Evolutionary conservation across 164 flowering plant species (phyloP).

Genomic region (Macadamia tetraphylla): DNA sequence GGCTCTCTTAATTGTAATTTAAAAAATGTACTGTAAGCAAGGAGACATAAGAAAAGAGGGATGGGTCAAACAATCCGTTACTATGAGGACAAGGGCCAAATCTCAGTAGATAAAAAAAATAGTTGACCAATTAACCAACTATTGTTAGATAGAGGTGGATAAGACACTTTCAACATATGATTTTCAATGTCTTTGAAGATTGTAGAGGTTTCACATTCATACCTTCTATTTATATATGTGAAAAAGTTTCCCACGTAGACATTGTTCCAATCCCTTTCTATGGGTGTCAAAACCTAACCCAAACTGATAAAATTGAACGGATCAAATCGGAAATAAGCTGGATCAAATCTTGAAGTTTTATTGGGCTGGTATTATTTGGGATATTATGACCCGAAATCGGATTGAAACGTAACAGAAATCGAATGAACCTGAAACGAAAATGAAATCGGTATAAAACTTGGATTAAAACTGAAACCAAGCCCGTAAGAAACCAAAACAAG

Average conservation of each 20-base stretch:
- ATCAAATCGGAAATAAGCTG: not conserved
- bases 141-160: slow-evolving; percentile 10
- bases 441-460: too few species aligned
- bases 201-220: not conserved
- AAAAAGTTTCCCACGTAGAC: too few species aligned
- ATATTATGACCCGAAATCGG: too few species aligned
- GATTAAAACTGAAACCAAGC: too few species aligned
- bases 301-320: not conserved
- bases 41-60: too few species aligned
- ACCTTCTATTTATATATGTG: not conserved
- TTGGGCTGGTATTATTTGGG: too few species aligned
- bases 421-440: too few species aligned
- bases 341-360: not conserved
- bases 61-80: not conserved
- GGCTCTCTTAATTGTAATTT: slow-evolving; percentile 2
- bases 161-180: slow-evolving; percentile 1
- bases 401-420: too few species aligned
- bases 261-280: too few species aligned
- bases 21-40: not conserved
- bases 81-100: not conserved
- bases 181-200: not conserved
- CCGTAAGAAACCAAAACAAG: too few species aligned
- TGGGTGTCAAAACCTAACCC: too few species aligned
- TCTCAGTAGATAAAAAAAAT: slow-evolving; percentile 22
- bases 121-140: slow-evolving; percentile 18